These are phyloP conservation scores for Boletellus ananas DNA, from an alignment of 768 basidiomycete species.

Conservation along the genomic window DNA sequence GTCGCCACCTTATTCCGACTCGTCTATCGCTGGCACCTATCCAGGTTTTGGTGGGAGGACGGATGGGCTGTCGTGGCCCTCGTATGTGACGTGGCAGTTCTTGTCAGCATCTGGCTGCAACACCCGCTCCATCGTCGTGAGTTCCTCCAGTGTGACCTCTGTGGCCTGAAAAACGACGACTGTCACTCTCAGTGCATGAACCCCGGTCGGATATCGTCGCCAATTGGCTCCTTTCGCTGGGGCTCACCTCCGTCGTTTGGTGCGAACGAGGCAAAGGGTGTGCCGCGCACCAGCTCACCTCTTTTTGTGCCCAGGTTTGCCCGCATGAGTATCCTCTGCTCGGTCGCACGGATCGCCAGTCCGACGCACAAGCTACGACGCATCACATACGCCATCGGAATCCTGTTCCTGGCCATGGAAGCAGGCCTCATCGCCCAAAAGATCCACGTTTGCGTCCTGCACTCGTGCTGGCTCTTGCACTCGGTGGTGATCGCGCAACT, in stretches of 20 bases:
- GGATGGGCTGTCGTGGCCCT: slow-evolving; percentile 25
- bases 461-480: neutral
- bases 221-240: slow-evolving; percentile 19
- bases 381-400: slow-evolving; percentile 14
- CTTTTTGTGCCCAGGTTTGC: slow-evolving; percentile 16
- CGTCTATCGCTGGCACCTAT: slow-evolving; percentile 18
- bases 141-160: neutral
- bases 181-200: neutral
- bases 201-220: neutral
- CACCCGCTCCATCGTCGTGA: neutral
- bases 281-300: neutral
- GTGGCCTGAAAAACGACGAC: neutral
- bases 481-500: slow-evolving; percentile 21
- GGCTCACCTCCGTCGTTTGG: slow-evolving; percentile 20
- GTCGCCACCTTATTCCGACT: slow-evolving; percentile 17
- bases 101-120: slow-evolving; percentile 20
- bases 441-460: slow-evolving; percentile 10
- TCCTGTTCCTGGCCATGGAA: slow-evolving; percentile 14
- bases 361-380: slow-evolving; percentile 10
- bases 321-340: slow-evolving; percentile 27
- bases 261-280: slow-evolving; percentile 4
- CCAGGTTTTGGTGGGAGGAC: slow-evolving; percentile 27
- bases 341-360: slow-evolving; percentile 19
- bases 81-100: slow-evolving; percentile 17
- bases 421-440: slow-evolving; percentile 18